Evolutionary conservation across 306 rosid species (phyloP).

Genomic region (Ormosia emarginata): DNA sequence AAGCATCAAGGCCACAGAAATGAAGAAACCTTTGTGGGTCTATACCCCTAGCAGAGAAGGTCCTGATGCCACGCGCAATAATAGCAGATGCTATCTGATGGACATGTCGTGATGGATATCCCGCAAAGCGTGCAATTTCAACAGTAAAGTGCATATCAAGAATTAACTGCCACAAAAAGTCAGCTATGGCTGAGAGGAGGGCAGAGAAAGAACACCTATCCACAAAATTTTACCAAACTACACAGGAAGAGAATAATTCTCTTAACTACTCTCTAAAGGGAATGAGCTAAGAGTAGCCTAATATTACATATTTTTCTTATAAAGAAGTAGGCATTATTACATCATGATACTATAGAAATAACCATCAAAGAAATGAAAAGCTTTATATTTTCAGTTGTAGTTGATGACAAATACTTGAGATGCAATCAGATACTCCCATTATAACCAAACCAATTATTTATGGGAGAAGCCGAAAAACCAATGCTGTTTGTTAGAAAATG

Average conservation of each 20-base stretch:
- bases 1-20: slow-evolving; percentile 15
- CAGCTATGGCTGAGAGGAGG: slow-evolving; percentile 17
- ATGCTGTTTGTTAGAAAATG: background rate
- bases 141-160: slow-evolving; percentile 99
- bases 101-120: slow-evolving; percentile 80
- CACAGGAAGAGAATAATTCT: background rate
- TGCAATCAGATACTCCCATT: background rate
- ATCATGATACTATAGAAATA: background rate
- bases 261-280: background rate
- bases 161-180: slow-evolving; percentile 64
- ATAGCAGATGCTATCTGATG: slow-evolving; percentile 94
- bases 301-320: background rate
- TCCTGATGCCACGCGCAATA: slow-evolving; percentile 83
- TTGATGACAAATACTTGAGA: background rate
- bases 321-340: background rate
- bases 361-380: background rate
- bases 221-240: background rate
- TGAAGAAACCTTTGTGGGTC: slow-evolving; percentile 66
- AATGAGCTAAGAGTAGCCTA: background rate
- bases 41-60: slow-evolving; percentile 84
- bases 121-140: slow-evolving; percentile 90
- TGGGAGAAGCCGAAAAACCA: background rate
- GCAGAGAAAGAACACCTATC: background rate
- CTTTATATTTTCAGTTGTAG: background rate
- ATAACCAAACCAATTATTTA: background rate